Conservation (phyloP, 2,329 filamentous ascomycete species). For the Fusarium illudens region DNA sequence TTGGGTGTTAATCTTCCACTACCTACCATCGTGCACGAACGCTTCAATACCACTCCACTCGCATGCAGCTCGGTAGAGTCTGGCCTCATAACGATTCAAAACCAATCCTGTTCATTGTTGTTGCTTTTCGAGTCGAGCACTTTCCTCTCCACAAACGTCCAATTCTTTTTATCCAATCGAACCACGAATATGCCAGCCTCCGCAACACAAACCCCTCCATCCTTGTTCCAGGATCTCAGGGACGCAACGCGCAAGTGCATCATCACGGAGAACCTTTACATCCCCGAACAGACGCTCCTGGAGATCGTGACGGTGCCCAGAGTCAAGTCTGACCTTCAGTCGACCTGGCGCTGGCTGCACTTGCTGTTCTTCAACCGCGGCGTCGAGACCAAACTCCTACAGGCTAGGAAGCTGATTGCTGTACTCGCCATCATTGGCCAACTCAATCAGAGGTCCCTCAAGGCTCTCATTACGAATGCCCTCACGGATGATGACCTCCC, state of each 20-base stretch:
- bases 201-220: background rate
- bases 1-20: background rate
- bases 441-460: background rate
- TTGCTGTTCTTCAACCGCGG: background rate
- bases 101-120: background rate
- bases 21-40: background rate
- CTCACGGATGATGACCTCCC: background rate
- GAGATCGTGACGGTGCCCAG: background rate
- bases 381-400: background rate
- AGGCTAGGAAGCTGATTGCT: background rate
- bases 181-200: background rate
- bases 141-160: background rate
- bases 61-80: background rate
- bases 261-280: background rate
- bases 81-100: background rate
- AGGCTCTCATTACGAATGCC: rapidly evolving
- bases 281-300: background rate
- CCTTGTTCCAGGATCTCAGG: background rate
- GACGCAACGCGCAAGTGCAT: background rate
- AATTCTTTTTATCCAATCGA: background rate
- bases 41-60: background rate
- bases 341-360: background rate
- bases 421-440: background rate
- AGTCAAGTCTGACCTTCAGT: background rate
- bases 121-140: background rate